Evolutionary conservation across 805 yeast species (phyloP), one percentile per base, ranked within the genome.

Genomic region (Ogataea haglerorum): DNA sequence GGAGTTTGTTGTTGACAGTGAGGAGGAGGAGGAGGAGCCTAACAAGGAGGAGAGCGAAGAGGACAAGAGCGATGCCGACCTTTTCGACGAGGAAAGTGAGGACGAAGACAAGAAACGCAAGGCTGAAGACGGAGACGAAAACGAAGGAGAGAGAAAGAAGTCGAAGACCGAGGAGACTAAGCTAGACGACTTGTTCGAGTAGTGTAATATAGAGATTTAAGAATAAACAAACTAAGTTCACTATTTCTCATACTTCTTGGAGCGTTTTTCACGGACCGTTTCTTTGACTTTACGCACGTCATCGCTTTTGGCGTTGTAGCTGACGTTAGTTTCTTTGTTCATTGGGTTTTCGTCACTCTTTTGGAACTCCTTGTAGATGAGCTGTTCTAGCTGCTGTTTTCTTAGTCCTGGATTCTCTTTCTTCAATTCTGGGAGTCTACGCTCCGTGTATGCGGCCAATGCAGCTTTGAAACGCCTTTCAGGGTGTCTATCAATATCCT

Each of bases 391-490:
- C 61, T 86, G 95, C 57, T 83, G 85, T 54, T 80, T 70, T 54
- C 95, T 75, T 52, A 86, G 69, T 10, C 95, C 95, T 4, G 90
- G 89, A 52, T 80, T 69, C 61, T 86, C 95, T 58, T 78, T 72
- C 63, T 81, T 79, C 40, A 82, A 42, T 55, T 82, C 87, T 5
- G 93, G 91, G 30, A 83, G 57, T 53, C 91, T 73, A 41, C 70
- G 67, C 47, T 80, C 91, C 53, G 85, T 87, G 55, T 65, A 86
- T 1, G 85, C 87, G 10, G 77, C 71, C 42, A 70, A 69, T 0
- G 95, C 95, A 18, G 91, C 87, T 67, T 85, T 86, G 64, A 82
- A 84, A 57, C 95, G 76, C 64, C 95, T 77, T 68, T 86, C 95
- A 8, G 95, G 95, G 53, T 86, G 95, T 61, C 88, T 79, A 45